Base-by-base conservation (phyloP, 495 filamentous ascomycete species). In the Lophiostoma macrostomum region DNA sequence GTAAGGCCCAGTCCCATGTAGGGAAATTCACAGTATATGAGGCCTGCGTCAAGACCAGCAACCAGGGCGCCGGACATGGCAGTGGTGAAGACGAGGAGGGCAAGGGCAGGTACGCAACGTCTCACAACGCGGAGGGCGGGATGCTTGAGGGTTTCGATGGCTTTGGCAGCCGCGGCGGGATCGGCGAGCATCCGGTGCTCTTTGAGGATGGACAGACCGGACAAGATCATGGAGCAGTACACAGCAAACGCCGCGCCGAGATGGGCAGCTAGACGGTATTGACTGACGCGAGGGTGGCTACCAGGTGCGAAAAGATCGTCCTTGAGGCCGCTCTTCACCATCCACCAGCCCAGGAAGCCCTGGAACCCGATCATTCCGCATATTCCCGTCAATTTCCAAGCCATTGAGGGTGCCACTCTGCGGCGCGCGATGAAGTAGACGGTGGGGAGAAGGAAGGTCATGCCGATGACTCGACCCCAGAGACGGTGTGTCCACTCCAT, bases 401-500 rank as follows among this genome's bases (percentile, higher is more conserved):
- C 84, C 83, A 95, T 94, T 29, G 80, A 82, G 30, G 75, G 73
- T 19, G 87, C 85, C 24, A 96, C 91, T 50, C 83, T 82, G 50
- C 87, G 83, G 23, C 84, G 83, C 8, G 86, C 82, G 58, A 96
- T 78, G 63, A 97, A 95, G 77, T 95, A 96, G 14, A 86, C 61
- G 18, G 90, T 85, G 1, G 93, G 93, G 13, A 95, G 64, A 18
- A 94, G 82, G 65, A 96, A 96, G 14, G 89, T 86, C 31, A 97
- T 64, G 22, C 94, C 93, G 31, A 98, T 84, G 45, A 95, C 75
- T 38, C 93, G 81, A n/a, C 94, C 93, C 90, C 93, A 96, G 35
- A 96, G 79, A 14, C 93, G 82, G 71, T 98, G 93, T 4, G 85
- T 82, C 94, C 94, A 98, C 77, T 98, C 93, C 94, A 98, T 97